Evolutionary conservation across 2,329 filamentous ascomycete species (phyloP).

Genomic region (Cladosporium sp.): DNA sequence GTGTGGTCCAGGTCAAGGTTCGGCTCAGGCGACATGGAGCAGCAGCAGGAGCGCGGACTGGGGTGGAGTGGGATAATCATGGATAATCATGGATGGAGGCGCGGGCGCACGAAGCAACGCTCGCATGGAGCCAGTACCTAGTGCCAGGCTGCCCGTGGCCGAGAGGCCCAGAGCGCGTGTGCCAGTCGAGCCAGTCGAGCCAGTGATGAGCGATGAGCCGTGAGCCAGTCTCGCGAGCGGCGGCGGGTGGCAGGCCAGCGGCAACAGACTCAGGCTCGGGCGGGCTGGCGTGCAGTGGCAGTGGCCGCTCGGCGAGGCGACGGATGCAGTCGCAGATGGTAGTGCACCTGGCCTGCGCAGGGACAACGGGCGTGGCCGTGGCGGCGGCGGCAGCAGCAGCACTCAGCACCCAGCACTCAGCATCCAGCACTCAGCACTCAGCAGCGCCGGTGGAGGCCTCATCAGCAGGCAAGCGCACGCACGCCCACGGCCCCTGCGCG

Average conservation of each 20-base stretch:
- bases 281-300: no score
- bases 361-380: background rate
- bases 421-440: no score
- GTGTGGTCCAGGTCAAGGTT: slow-evolving; percentile 6
- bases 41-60: background rate
- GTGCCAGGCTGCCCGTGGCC: no score
- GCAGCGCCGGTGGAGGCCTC: background rate
- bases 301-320: no score
- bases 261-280: no score
- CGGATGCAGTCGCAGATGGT: no score
- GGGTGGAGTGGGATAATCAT: background rate
- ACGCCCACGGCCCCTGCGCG: background rate
- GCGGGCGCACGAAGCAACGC: slow-evolving; percentile 8
- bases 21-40: background rate
- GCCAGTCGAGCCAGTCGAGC: no score
- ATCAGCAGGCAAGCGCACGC: background rate
- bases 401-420: background rate
- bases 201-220: no score
- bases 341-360: background rate
- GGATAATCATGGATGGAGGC: slow-evolving; percentile 5
- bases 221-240: background rate
- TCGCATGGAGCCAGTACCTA: no score
- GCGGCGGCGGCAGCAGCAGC: background rate
- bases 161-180: no score
- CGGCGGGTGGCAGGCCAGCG: background rate